Conservation (phyloP, 805 yeast genomes). For the Candida dajiaensis region DNA sequence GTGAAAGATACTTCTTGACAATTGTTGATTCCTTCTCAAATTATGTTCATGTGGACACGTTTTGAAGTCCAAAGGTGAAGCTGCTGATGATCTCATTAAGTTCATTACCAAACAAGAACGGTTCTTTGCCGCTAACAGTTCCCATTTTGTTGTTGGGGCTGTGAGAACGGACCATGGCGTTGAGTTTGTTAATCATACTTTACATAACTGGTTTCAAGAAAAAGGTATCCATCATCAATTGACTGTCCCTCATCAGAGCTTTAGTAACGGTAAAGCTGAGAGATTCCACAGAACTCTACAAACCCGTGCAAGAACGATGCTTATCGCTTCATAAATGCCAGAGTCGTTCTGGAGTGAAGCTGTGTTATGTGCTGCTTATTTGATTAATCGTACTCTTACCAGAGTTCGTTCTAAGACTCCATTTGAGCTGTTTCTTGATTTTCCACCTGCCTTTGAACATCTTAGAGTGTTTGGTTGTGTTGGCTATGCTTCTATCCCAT, state of each 20-base stretch:
- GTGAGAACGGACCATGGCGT: too few relatives aligned
- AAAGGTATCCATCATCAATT: neutral
- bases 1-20: neutral
- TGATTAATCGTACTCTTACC: neutral
- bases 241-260: neutral
- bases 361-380: neutral
- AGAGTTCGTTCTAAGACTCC: neutral
- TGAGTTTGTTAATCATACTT: too few relatives aligned
- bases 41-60: too few relatives aligned
- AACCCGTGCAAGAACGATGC: neutral
- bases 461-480: conserved; percentile 4
- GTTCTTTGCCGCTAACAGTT: too few relatives aligned
- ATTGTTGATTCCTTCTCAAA: neutral
- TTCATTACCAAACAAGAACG: too few relatives aligned
- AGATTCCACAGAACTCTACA: neutral
- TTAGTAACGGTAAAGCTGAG: neutral
- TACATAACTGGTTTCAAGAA: neutral
- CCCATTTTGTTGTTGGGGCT: too few relatives aligned
- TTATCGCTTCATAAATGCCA: neutral
- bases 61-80: too few relatives aligned
- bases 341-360: neutral
- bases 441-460: neutral
- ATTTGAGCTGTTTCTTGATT: neutral
- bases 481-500: neutral
- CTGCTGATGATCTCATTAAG: too few relatives aligned